phyloP scores from a whole-genome alignment of 371 early-diverging fungal species.

The Mortierella sp. region DNA sequence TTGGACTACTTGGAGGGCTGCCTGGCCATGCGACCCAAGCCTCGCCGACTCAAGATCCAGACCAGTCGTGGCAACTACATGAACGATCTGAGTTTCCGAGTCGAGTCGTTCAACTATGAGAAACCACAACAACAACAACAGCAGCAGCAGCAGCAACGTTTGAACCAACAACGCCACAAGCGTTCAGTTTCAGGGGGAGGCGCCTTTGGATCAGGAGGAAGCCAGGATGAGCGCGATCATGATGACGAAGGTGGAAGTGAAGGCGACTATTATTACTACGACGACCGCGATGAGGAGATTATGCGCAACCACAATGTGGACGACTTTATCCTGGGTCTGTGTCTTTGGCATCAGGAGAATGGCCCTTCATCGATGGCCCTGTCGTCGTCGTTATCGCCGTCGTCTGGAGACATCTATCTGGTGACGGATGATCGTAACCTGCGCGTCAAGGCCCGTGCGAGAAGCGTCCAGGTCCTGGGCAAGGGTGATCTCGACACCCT shows the following conservation, averaged over 20 bases:
- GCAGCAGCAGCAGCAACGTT: slow-evolving; percentile 14
- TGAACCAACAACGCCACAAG: slow-evolving; percentile 11
- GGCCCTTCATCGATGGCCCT: slow-evolving; percentile 12
- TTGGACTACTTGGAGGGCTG: slow-evolving; percentile 65
- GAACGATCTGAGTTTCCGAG: slow-evolving; percentile 72
- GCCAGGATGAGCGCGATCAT: slow-evolving; percentile 25
- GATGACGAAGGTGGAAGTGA: slow-evolving; percentile 31
- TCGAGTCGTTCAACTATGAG: slow-evolving; percentile 72
- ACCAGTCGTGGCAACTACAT: slow-evolving; percentile 78
- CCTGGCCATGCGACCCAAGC: slow-evolving; percentile 49
- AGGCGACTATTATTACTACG: slow-evolving; percentile 10
- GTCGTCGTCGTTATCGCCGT: slow-evolving; percentile 3
- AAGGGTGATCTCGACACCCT: slow-evolving; percentile 41
- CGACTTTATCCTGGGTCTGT: slow-evolving; percentile 73
- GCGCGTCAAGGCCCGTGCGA: slow-evolving; percentile 75
- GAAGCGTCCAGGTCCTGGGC: slow-evolving; percentile 69
- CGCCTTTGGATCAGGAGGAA: background rate
- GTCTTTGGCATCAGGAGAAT: slow-evolving; percentile 60
- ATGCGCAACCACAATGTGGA: slow-evolving; percentile 75
- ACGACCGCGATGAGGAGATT: slow-evolving; percentile 59
- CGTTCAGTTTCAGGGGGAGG: slow-evolving; percentile 12
- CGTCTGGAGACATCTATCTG: slow-evolving; percentile 59
- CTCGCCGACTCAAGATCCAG: slow-evolving; percentile 64
- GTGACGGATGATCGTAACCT: slow-evolving; percentile 78
- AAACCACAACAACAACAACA: slow-evolving; percentile 26